phyloP scores from a whole-genome alignment of 78 protist species.

The Chrysochromulina parva region DNA sequence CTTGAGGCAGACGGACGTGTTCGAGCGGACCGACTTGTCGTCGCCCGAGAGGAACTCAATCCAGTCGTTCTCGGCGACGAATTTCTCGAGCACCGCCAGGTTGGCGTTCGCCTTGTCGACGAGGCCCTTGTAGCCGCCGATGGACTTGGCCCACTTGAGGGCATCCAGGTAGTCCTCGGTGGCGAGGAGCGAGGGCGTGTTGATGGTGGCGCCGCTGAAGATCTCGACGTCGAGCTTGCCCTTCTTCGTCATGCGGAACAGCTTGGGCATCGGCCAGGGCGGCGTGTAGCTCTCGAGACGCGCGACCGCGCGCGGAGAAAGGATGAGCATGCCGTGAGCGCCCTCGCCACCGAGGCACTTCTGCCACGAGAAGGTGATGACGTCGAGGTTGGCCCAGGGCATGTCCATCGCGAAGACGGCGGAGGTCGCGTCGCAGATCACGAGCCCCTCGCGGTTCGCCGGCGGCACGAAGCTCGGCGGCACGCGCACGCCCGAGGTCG shows the following conservation, averaged over 20 bases:
- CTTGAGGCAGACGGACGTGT: constrained; percentile 43
- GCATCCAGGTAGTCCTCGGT: constrained; percentile 63
- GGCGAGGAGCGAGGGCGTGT: constrained; percentile 56
- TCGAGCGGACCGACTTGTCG: constrained; percentile 37
- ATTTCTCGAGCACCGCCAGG: constrained; percentile 11
- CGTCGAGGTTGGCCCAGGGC: constrained; percentile 66
- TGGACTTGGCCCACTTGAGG: constrained; percentile 16
- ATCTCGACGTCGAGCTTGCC: constrained; percentile 34
- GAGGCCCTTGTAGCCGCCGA: constrained; percentile 43
- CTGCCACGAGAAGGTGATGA: constrained; percentile 65
- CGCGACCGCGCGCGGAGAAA: constrained; percentile 51
- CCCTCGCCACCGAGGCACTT: constrained; percentile 70
- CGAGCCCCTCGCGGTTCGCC: constrained; percentile 46
- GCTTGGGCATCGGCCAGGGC: constrained; percentile 48
- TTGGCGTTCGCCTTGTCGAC: constrained; percentile 13
- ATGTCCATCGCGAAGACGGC: constrained; percentile 55
- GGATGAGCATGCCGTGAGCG: constrained; percentile 68
- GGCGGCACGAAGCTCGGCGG: constrained; percentile 53
- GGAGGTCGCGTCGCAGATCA: constrained; percentile 65
- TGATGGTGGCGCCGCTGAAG: constrained; percentile 49
- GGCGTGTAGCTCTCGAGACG: constrained; percentile 35
- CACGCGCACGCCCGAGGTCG: constrained; percentile 53
- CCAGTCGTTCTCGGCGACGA: neutral
- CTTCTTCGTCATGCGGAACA: constrained; percentile 30
- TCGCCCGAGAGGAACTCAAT: neutral